Evolutionary conservation across 2,329 filamentous ascomycete genomes (phyloP).

Genomic region (Harringtonia lauricola): DNA sequence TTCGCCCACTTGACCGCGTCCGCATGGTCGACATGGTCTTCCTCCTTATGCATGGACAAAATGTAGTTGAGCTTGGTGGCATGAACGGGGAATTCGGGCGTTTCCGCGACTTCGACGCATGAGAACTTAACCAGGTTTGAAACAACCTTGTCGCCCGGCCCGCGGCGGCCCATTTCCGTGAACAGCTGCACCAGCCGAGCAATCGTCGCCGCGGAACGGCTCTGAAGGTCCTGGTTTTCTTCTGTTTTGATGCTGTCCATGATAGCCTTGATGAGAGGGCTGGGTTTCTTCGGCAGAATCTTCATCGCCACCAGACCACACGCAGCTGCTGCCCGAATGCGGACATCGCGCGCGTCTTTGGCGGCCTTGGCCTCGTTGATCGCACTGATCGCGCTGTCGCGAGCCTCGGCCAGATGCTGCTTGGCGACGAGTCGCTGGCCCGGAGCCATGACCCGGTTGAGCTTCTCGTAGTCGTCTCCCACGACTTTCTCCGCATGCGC

Average conservation of each 20-base stretch:
- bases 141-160: conserved; percentile 90
- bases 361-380: conserved; percentile 70
- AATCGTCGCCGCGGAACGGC: conserved; percentile 74
- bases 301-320: conserved; percentile 82
- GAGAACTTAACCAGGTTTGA: conserved; percentile 95
- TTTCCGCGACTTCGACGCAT: conserved; percentile 95
- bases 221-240: conserved; percentile 80
- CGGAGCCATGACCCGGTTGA: conserved; percentile 82
- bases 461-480: conserved; percentile 70
- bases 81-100: conserved; percentile 85
- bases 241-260: conserved; percentile 98
- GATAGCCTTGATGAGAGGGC: conserved; percentile 84
- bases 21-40: conserved; percentile 84
- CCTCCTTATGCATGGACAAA: conserved; percentile 90
- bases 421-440: conserved; percentile 77
- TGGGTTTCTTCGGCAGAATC: conserved; percentile 84
- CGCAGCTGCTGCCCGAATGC: conserved; percentile 77
- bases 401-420: conserved; percentile 68
- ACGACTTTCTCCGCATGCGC: conserved; percentile 81
- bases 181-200: conserved; percentile 80
- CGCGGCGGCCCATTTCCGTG: conserved; percentile 65
- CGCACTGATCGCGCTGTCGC: conserved; percentile 54
- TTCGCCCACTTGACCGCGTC: conserved; percentile 84
- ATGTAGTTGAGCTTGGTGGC: conserved; percentile 69
- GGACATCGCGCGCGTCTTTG: conserved; percentile 73